Evolutionary conservation across 2,329 filamentous ascomycete species (phyloP).

Genomic region (Simplicillium sp.): DNA sequence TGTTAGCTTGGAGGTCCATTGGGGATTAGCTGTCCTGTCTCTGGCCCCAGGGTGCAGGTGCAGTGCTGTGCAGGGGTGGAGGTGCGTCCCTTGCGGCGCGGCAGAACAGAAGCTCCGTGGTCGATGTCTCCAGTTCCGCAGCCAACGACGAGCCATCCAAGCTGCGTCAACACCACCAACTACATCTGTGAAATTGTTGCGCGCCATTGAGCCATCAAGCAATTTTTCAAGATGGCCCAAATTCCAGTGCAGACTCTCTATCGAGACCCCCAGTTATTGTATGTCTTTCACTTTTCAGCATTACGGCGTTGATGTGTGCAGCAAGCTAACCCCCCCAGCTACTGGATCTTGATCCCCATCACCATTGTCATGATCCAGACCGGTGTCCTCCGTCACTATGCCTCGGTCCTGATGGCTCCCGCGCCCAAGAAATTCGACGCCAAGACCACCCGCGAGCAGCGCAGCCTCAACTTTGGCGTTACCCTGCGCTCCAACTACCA

Average conservation of each 20-base stretch:
- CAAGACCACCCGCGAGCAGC: conserved; percentile 74
- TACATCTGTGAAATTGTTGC: no score
- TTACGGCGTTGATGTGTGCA: conserved; percentile 4
- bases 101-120: conserved; percentile 9
- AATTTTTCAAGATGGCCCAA: conserved; percentile 60
- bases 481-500: conserved; percentile 76
- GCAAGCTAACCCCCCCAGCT: conserved; percentile 45
- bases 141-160: not conserved
- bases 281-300: conserved; percentile 25
- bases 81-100: conserved; percentile 2
- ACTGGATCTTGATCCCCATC: conserved; percentile 98
- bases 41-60: conserved; percentile 1
- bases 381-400: conserved; percentile 92
- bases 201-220: conserved; percentile 1
- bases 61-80: no score
- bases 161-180: not conserved
- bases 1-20: conserved; percentile 7
- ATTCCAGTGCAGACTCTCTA: conserved; percentile 89
- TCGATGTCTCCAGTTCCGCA: not conserved
- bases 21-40: conserved; percentile 6
- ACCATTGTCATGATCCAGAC: conserved; percentile 97
- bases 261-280: conserved; percentile 97
- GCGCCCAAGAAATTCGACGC: conserved; percentile 75
- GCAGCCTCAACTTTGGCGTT: conserved; percentile 73
- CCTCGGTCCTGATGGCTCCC: conserved; percentile 78